A percentile compares a stretch with the other conserved stretches of the same genome.
Conservation (phyloP, 2,329 filamentous ascomycete species). For the Hypomyces perniciosus region DNA sequence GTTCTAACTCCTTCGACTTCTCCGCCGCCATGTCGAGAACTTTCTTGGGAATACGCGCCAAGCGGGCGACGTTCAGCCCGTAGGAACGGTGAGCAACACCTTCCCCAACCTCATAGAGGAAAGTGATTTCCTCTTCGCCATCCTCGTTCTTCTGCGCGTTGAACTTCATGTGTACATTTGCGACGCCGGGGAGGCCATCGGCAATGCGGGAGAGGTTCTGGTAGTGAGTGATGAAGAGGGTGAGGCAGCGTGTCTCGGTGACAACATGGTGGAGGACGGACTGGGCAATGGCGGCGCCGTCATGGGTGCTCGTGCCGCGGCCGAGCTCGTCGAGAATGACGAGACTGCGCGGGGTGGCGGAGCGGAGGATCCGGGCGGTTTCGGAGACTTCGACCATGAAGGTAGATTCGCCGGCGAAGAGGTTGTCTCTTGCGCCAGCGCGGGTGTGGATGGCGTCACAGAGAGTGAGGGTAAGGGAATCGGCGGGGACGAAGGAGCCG, state of each 20-base stretch:
- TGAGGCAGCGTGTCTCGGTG: slow-evolving; percentile 66
- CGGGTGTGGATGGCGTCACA: slow-evolving; percentile 90
- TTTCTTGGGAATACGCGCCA: slow-evolving; percentile 72
- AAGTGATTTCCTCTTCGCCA: slow-evolving; percentile 76
- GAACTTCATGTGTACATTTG: slow-evolving; percentile 95
- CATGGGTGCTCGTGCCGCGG: slow-evolving; percentile 87
- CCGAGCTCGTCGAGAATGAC: slow-evolving; percentile 94
- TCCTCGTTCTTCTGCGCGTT: slow-evolving; percentile 37
- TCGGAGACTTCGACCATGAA: slow-evolving; percentile 98
- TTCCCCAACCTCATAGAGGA: slow-evolving; percentile 86
- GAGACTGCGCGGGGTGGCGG: slow-evolving; percentile 75
- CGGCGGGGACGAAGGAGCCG: slow-evolving; percentile 86
- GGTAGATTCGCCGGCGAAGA: slow-evolving; percentile 88
- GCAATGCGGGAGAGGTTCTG: slow-evolving; percentile 72
- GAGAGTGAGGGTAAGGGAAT: slow-evolving; percentile 67
- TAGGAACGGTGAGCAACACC: slow-evolving; percentile 93
- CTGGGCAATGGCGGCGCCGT: slow-evolving; percentile 92
- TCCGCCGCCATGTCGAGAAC: slow-evolving; percentile 73
- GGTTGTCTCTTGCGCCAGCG: slow-evolving; percentile 94
- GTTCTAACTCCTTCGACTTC: slow-evolving; percentile 77
- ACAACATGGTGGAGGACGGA: slow-evolving; percentile 84
- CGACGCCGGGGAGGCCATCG: slow-evolving; percentile 62
- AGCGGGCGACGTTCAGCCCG: slow-evolving; percentile 82
- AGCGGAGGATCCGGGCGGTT: slow-evolving; percentile 83
- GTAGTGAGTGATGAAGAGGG: slow-evolving; percentile 97